These are phyloP conservation scores for Nicotiana tabacum DNA, from an alignment of 257 asterid genomes.

Conservation along the genomic window DNA sequence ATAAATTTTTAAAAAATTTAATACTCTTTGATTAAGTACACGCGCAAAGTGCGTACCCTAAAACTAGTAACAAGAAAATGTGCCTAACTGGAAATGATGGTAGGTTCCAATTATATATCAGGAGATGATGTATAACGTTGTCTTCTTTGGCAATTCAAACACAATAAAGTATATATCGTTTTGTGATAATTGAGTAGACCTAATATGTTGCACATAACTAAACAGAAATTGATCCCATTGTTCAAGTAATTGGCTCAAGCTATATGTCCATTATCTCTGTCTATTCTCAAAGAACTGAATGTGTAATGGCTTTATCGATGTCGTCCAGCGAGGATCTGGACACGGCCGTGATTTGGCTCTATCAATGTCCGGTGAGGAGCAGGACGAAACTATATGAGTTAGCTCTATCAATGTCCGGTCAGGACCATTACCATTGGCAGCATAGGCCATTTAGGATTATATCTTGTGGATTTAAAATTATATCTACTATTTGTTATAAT, in stretches of 20 bases:
- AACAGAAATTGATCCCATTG: background rate
- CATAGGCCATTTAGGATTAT: too few species aligned
- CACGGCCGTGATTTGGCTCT: conserved; percentile 28
- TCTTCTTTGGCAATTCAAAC: background rate
- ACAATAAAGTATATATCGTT: background rate
- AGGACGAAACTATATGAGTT: background rate
- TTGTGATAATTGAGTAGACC: background rate
- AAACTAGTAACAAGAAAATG: background rate
- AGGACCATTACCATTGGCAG: background rate
- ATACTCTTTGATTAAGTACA: too few species aligned
- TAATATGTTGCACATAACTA: background rate
- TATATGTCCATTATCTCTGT: conserved; percentile 15
- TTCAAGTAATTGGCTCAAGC: conserved; percentile 15
- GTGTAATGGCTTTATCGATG: conserved; percentile 33
- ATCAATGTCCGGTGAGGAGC: conserved; percentile 10
- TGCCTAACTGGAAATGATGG: background rate
- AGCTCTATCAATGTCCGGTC: background rate
- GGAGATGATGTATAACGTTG: background rate
- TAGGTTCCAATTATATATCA: background rate
- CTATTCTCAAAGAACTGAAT: conserved; percentile 9
- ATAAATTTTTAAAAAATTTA: too few species aligned
- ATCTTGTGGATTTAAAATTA: too few species aligned
- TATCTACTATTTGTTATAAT: too few species aligned
- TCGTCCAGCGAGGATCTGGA: conserved; percentile 25
- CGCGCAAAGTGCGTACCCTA: too few species aligned